Evolutionary conservation across 129 eudicot genomes (phyloP).

Genomic region (Helichrysum umbraculigerum): DNA sequence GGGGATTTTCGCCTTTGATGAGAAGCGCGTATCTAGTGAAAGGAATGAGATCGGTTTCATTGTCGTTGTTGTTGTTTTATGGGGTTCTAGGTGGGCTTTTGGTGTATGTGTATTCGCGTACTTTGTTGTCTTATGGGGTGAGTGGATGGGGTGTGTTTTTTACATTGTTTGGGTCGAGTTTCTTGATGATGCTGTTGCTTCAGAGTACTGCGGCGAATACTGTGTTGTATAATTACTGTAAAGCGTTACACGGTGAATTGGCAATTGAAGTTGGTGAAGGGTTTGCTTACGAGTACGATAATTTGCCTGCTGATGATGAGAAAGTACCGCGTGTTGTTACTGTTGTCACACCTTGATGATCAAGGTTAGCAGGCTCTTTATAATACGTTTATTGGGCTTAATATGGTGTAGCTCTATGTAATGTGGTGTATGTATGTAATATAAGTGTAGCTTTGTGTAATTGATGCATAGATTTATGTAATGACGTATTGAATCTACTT

Average conservation of each 20-base stretch:
- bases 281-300: slow-evolving; percentile 48
- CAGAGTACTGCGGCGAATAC: slow-evolving; percentile 41
- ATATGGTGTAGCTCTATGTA: not conserved
- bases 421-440: not conserved
- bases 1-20: slow-evolving; percentile 62
- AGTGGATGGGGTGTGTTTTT: slow-evolving; percentile 30
- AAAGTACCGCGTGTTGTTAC: slow-evolving; percentile 62
- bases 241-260: slow-evolving; percentile 71
- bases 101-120: slow-evolving; percentile 20
- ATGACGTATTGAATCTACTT: not conserved
- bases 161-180: slow-evolving; percentile 41
- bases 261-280: slow-evolving; percentile 71
- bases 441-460: not conserved
- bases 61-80: slow-evolving; percentile 39
- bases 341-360: slow-evolving; percentile 36
- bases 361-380: slow-evolving; percentile 21
- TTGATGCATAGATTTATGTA: not conserved
- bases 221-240: slow-evolving; percentile 77
- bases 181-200: slow-evolving; percentile 53
- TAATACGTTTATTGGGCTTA: not conserved
- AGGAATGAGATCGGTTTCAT: slow-evolving; percentile 50
- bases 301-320: slow-evolving; percentile 66
- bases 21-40: slow-evolving; percentile 48
- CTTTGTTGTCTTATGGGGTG: slow-evolving; percentile 5
- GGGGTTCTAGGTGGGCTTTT: slow-evolving; percentile 34